phyloP scores from a whole-genome alignment of 371 early-diverging fungal genomes.

The Circinella umbellata region DNA sequence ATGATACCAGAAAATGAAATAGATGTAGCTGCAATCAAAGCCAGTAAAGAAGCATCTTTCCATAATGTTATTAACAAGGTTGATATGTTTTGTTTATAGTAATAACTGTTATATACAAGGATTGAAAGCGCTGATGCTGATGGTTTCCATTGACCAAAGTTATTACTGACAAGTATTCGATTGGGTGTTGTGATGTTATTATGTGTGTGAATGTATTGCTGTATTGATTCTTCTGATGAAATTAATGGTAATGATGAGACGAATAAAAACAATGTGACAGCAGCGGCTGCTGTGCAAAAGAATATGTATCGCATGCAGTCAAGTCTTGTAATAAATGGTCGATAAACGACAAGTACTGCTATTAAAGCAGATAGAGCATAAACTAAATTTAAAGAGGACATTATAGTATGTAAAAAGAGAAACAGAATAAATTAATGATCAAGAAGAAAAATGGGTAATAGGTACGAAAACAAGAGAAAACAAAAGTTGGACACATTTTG shows the following conservation, averaged over 20 bases:
- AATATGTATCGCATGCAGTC: slow-evolving; percentile 39
- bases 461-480: no score
- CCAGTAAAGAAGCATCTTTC: slow-evolving; percentile 38
- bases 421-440: not conserved
- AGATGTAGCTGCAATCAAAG: slow-evolving; percentile 41
- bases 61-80: not conserved
- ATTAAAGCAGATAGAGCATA: slow-evolving; percentile 41
- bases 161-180: not conserved
- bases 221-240: not conserved
- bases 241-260: not conserved
- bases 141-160: not conserved
- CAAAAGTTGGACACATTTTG: no score
- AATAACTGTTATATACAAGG: not conserved
- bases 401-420: slow-evolving; percentile 1
- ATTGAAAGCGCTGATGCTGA: not conserved
- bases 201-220: no score
- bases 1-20: slow-evolving; percentile 35
- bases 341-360: slow-evolving; percentile 32
- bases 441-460: not conserved
- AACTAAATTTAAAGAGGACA: slow-evolving; percentile 25
- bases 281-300: slow-evolving; percentile 37
- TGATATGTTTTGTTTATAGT: not conserved
- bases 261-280: slow-evolving; percentile 33
- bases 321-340: slow-evolving; percentile 46
- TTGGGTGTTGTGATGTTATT: not conserved